Percentiles rank a stretch among this genome's conserved stretches.
Evolutionary conservation across 805 yeast genomes (phyloP).

Genomic region (Saitoella complicata): DNA sequence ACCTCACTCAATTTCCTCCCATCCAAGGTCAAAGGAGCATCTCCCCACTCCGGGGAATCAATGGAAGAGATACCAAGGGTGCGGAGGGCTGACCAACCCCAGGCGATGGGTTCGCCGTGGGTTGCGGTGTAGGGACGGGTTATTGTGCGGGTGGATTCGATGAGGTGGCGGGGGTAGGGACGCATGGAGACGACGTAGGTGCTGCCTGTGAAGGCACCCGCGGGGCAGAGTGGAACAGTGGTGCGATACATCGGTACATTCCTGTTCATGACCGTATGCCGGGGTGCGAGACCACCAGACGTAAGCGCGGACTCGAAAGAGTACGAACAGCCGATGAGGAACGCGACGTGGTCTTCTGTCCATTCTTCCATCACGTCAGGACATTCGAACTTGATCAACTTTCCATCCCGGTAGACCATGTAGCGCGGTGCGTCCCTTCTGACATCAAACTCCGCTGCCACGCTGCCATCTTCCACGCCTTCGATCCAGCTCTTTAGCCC

Average conservation of each 20-base stretch:
- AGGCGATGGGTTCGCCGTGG: constrained; percentile 30
- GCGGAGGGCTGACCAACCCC: constrained; percentile 26
- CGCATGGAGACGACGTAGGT: constrained; percentile 30
- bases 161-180: constrained; percentile 21
- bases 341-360: constrained; percentile 25
- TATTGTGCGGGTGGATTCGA: constrained; percentile 21
- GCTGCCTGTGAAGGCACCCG: constrained; percentile 20
- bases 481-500: no score
- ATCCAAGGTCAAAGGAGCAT: constrained; percentile 6
- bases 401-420: constrained; percentile 22
- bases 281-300: constrained; percentile 17
- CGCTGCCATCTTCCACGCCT: no score
- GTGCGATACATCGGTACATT: constrained; percentile 13
- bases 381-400: constrained; percentile 8
- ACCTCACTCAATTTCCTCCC: constrained; percentile 12
- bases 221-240: constrained; percentile 14
- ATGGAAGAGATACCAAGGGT: constrained; percentile 24
- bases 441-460: not conserved
- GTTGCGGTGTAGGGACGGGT: constrained; percentile 20
- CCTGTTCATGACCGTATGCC: constrained; percentile 5
- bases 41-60: constrained; percentile 25
- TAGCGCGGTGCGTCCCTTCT: constrained; percentile 21
- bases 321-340: constrained; percentile 28
- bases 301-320: constrained; percentile 26
- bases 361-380: constrained; percentile 19